phyloP scores from a whole-genome alignment of 306 rosid genomes.

The Begonia peltatifolia region DNA sequence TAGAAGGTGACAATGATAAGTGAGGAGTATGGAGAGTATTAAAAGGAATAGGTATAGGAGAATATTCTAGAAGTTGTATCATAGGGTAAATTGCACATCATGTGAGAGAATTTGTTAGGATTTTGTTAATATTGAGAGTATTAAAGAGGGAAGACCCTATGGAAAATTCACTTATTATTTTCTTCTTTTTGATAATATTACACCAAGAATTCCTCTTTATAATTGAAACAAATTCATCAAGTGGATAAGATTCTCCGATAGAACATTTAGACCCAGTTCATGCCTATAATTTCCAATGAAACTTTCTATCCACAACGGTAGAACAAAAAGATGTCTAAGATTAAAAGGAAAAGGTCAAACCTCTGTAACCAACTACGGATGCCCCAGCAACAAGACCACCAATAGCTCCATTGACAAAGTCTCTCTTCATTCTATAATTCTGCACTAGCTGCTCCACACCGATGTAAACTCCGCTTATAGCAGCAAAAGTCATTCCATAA shows the following conservation, averaged over 20 bases:
- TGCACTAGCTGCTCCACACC: constrained; percentile 84
- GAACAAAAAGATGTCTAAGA: neutral
- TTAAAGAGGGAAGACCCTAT: too few relatives aligned
- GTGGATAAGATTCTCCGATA: neutral
- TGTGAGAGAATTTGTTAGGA: too few relatives aligned
- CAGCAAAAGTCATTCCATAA: constrained; percentile 83
- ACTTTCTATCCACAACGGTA: neutral
- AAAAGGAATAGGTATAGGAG: too few relatives aligned
- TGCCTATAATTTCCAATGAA: too few relatives aligned
- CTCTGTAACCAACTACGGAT: constrained; percentile 75
- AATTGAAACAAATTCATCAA: neutral
- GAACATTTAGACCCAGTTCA: neutral
- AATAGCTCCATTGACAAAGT: constrained; percentile 83
- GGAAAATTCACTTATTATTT: too few relatives aligned
- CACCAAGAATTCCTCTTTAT: neutral
- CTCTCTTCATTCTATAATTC: constrained; percentile 73
- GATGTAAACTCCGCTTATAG: constrained; percentile 89
- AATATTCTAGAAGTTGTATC: too few relatives aligned
- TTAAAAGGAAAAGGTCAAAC: constrained; percentile 19
- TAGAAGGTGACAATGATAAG: too few relatives aligned
- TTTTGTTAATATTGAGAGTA: too few relatives aligned
- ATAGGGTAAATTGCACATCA: too few relatives aligned
- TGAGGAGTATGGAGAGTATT: too few relatives aligned
- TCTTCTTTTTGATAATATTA: neutral
- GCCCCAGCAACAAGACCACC: constrained; percentile 97